Evolutionary conservation across 345 rosid species (phyloP), one percentile per base, ranked within the genome.

Genomic region (Aethionema arabicum): DNA sequence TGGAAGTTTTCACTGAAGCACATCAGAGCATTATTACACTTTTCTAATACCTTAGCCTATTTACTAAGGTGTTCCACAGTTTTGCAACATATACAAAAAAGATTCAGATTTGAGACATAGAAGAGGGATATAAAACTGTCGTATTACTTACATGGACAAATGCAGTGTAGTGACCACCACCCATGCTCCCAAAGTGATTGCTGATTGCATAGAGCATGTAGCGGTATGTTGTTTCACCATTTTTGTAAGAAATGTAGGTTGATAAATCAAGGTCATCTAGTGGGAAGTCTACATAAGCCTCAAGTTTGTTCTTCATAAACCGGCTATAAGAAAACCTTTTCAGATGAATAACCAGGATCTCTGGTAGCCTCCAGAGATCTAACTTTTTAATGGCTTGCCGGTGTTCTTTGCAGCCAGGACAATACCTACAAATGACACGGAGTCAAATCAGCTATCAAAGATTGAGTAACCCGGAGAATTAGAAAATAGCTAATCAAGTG

Each of bases 81-180:
- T 60, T 67, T 43, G 32, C 54, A 59, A 32, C 40, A 39, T 21
- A 51, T 27, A 32, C 61, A 2, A 14, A 4, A 33, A 32, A 14
- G 52, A 36, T 36, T 35, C 43, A 48, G 11, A 8, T 8, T 48
- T 61, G 62, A 53, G 32, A 54, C 58, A 13, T 33, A 44, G 33
- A 49, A 47, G 29, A 43, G 21, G 30, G 38, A 36, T 10, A 65
- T 29, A 10, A 5, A 11, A 51, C 52, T 57, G 58, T 58, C 7
- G 15, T 41, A 43, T 11, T 61, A 76, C 99, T 90, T 83, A 93
- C 99, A 80, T 86, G 99, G 69, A 93, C 85, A 82, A 83, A 93
- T 32, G 99, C 95, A 36, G 99, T 93, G 78, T 93, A 93, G 71
- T 90, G 99, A 68, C 99, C 99, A 66, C 91, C 95, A 72, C 99